Evolutionary conservation across 495 filamentous ascomycete species (phyloP).

Genomic region (Staphylotrichum tortipilum): DNA sequence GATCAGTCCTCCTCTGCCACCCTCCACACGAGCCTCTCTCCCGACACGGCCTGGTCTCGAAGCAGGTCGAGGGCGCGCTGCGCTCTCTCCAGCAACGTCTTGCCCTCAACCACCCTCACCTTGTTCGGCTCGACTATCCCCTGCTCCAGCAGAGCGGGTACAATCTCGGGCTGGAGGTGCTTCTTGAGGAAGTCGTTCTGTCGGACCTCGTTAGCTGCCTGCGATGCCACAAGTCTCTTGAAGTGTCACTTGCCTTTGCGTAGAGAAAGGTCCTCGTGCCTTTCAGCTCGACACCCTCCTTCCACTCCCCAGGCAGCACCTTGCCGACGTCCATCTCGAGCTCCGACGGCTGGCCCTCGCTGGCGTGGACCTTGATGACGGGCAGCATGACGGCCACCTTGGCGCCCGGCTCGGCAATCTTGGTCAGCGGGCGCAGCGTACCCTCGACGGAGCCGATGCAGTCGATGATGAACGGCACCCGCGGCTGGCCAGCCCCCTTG

Average conservation of each 20-base stretch:
- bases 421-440: slow-evolving; percentile 32
- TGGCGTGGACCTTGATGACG: slow-evolving; percentile 38
- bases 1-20: slow-evolving; percentile 20
- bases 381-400: slow-evolving; percentile 46
- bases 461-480: slow-evolving; percentile 40
- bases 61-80: slow-evolving; percentile 36
- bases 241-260: slow-evolving; percentile 26
- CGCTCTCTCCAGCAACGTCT: slow-evolving; percentile 41
- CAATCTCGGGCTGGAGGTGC: slow-evolving; percentile 40
- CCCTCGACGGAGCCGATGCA: slow-evolving; percentile 43
- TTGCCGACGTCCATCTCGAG: slow-evolving; percentile 36
- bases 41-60: slow-evolving; percentile 34
- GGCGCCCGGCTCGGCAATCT: slow-evolving; percentile 35
- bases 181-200: slow-evolving; percentile 44
- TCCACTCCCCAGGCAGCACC: slow-evolving; percentile 30
- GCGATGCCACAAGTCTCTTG: background rate
- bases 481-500: slow-evolving; percentile 1
- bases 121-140: slow-evolving; percentile 40
- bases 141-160: slow-evolving; percentile 38
- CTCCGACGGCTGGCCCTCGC: slow-evolving; percentile 28
- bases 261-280: slow-evolving; percentile 45
- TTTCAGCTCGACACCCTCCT: slow-evolving; percentile 37
- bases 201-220: background rate
- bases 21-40: slow-evolving; percentile 44
- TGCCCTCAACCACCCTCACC: slow-evolving; percentile 38